A percentile compares a stretch with the other conserved stretches of the same genome.
Conservation (phyloP, 2,329 filamentous ascomycete genomes). For the Chalaropsis thielavioides region DNA sequence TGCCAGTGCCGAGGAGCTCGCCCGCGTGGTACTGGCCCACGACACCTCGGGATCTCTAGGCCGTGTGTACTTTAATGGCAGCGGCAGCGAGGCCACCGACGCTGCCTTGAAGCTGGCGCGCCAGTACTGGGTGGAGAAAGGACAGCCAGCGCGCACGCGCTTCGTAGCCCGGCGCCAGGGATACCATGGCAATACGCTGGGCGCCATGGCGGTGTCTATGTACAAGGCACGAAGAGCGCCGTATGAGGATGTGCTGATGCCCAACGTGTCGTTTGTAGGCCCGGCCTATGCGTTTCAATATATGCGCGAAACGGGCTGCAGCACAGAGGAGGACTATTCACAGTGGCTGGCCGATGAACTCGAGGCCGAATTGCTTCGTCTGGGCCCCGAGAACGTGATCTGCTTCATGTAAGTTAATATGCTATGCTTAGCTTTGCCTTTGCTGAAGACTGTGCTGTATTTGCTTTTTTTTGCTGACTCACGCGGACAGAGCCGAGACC, state of each 20-base stretch:
- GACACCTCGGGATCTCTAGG: slow-evolving; percentile 19
- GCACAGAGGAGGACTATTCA: slow-evolving; percentile 30
- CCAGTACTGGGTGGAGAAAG: slow-evolving; percentile 33
- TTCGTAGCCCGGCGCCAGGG: slow-evolving; percentile 32
- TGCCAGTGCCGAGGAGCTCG: slow-evolving; percentile 22
- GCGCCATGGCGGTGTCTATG: slow-evolving; percentile 29
- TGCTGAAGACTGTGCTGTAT: background rate
- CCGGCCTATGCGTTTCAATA: slow-evolving; percentile 19
- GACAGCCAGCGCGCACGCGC: slow-evolving; percentile 25
- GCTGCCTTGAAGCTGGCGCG: slow-evolving; percentile 34
- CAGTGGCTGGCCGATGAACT: slow-evolving; percentile 30
- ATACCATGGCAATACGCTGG: slow-evolving; percentile 39
- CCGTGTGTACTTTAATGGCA: slow-evolving; percentile 18
- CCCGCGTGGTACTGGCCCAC: slow-evolving; percentile 21
- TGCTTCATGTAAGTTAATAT: slow-evolving; percentile 3
- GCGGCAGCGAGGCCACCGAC: slow-evolving; percentile 29
- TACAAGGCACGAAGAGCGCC: slow-evolving; percentile 22
- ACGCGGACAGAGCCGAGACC: slow-evolving; percentile 27
- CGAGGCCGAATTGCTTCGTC: slow-evolving; percentile 31
- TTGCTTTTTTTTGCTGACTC: slow-evolving; percentile 23
- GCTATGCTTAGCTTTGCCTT: too few relatives aligned
- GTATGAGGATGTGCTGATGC: slow-evolving; percentile 23
- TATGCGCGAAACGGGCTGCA: slow-evolving; percentile 20
- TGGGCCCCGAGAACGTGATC: slow-evolving; percentile 33
- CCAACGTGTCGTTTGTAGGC: slow-evolving; percentile 3